phyloP scores from a whole-genome alignment of 2,329 filamentous ascomycete genomes.

The Drechmeria coniospora region DNA sequence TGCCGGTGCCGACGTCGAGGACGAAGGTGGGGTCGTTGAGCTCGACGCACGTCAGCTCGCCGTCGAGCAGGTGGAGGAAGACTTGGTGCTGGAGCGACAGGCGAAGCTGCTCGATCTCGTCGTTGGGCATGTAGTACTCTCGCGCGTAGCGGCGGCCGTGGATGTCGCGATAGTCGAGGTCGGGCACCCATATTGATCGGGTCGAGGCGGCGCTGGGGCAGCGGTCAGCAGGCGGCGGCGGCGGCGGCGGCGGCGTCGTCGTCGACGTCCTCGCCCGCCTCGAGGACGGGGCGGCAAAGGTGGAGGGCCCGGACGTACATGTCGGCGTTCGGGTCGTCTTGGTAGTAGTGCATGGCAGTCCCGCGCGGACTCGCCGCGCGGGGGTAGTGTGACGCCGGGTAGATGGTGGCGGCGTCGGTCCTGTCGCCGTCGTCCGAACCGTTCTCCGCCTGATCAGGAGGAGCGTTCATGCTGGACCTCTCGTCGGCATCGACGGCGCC shows the following conservation, averaged over 20 bases:
- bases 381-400: slow-evolving; percentile 25
- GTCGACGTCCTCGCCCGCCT: not conserved
- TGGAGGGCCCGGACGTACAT: slow-evolving; percentile 20
- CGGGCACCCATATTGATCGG: slow-evolving; percentile 31
- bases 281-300: not conserved
- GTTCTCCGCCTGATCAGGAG: slow-evolving; percentile 5
- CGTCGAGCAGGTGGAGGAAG: slow-evolving; percentile 35
- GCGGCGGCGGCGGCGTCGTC: too few species aligned
- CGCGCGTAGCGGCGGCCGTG: slow-evolving; percentile 48
- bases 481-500: too few species aligned
- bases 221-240: too few species aligned
- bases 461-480: too few species aligned
- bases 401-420: slow-evolving; percentile 26
- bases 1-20: slow-evolving; percentile 44
- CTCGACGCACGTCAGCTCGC: slow-evolving; percentile 27
- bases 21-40: slow-evolving; percentile 25
- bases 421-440: slow-evolving; percentile 15
- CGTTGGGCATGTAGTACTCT: slow-evolving; percentile 51
- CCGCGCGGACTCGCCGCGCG: slow-evolving; percentile 18
- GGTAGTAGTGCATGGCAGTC: slow-evolving; percentile 18
- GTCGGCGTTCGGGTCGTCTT: slow-evolving; percentile 15
- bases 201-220: slow-evolving; percentile 25
- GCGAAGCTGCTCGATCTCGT: slow-evolving; percentile 48
- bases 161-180: slow-evolving; percentile 41
- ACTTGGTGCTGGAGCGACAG: slow-evolving; percentile 47